Conservation (phyloP, 768 basidiomycete species). For the Xerocomus spinulosus region DNA sequence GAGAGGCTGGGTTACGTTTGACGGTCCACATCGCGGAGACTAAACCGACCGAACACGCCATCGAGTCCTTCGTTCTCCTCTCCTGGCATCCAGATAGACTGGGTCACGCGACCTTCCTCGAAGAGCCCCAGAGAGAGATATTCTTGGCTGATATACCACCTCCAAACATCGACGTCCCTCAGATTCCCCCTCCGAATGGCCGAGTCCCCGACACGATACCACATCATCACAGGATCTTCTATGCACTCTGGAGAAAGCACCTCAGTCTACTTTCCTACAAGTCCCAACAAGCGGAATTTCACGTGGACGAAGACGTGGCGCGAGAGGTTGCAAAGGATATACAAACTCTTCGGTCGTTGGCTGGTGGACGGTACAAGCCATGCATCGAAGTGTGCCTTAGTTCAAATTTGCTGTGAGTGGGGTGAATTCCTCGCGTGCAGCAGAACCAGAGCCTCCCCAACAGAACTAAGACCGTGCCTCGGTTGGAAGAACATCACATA, state of each 20-base stretch:
- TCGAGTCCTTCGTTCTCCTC: slow-evolving; percentile 60
- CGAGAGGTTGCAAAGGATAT: slow-evolving; percentile 23
- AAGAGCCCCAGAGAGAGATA: slow-evolving; percentile 46
- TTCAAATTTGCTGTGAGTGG: slow-evolving; percentile 67
- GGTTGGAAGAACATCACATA: slow-evolving; percentile 70
- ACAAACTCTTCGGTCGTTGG: slow-evolving; percentile 12
- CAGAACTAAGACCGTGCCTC: slow-evolving; percentile 66
- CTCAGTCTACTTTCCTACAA: slow-evolving; percentile 16
- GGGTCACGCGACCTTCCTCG: slow-evolving; percentile 80
- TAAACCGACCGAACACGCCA: slow-evolving; percentile 47
- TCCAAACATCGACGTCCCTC: slow-evolving; percentile 8
- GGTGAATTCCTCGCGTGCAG: background rate
- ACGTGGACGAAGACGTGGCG: slow-evolving; percentile 16
- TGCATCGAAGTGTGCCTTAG: slow-evolving; percentile 79
- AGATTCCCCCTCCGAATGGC: slow-evolving; percentile 18
- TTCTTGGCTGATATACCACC: slow-evolving; percentile 40
- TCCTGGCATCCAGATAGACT: slow-evolving; percentile 62
- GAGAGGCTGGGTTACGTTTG: slow-evolving; percentile 58
- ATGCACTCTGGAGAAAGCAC: slow-evolving; percentile 22
- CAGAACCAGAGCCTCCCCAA: background rate
- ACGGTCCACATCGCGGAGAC: slow-evolving; percentile 86
- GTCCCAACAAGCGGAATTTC: slow-evolving; percentile 14
- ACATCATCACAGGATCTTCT: slow-evolving; percentile 21
- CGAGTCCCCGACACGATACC: slow-evolving; percentile 19
- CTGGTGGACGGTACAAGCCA: slow-evolving; percentile 36